Percentiles rank a stretch among this genome's conserved stretches.
phyloP scores from a whole-genome alignment of 306 rosid genomes.

The Adenanthera pavonina region DNA sequence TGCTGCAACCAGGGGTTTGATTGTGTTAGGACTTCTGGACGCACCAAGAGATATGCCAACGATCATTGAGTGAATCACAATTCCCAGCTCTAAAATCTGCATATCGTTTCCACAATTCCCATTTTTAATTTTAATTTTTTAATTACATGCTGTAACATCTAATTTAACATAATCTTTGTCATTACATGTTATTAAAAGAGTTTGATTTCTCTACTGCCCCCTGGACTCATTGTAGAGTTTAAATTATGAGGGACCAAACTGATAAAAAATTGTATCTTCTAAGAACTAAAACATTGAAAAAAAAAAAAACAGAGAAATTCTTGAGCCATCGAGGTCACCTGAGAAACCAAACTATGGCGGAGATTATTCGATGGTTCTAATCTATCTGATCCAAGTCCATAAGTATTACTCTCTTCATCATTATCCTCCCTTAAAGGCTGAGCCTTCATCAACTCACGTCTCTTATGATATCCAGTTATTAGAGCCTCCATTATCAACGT shows the following conservation, averaged over 20 bases:
- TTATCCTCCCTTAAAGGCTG: slow-evolving; percentile 44
- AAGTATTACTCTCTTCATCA: slow-evolving; percentile 36
- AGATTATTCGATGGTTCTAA: slow-evolving; percentile 39
- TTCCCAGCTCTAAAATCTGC: slow-evolving; percentile 51
- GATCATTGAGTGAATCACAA: slow-evolving; percentile 62
- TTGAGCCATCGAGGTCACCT: slow-evolving; percentile 3
- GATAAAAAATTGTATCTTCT: too few species aligned
- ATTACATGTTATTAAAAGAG: neutral
- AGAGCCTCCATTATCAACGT: slow-evolving; percentile 67
- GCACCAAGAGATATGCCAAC: slow-evolving; percentile 71
- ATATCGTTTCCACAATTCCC: neutral
- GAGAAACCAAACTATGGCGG: slow-evolving; percentile 42
- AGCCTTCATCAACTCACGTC: slow-evolving; percentile 45
- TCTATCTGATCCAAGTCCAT: neutral
- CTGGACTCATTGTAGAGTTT: neutral
- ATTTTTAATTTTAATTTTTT: neutral
- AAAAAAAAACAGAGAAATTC: neutral
- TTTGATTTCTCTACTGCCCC: neutral
- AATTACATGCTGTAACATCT: neutral
- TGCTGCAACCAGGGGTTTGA: slow-evolving; percentile 67
- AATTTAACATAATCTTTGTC: neutral
- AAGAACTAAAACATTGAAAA: neutral
- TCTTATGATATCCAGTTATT: slow-evolving; percentile 53
- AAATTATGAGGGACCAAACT: neutral
- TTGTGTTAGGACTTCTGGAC: slow-evolving; percentile 55